A percentile compares a stretch with the other conserved stretches of the same genome.
phyloP scores from a whole-genome alignment of 768 basidiomycete species.

The Scleroderma citrinum region DNA sequence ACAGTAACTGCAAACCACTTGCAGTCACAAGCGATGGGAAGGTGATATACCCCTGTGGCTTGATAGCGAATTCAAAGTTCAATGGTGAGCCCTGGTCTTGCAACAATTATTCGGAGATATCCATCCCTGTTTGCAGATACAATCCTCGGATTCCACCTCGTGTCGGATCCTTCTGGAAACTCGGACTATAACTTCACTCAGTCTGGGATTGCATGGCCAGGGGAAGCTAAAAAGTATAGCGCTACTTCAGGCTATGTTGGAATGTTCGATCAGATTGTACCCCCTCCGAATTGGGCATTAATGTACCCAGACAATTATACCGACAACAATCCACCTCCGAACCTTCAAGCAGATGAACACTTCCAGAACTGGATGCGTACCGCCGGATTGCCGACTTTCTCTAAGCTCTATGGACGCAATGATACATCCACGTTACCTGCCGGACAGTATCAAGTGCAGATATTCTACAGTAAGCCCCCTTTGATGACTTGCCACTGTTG shows the following conservation, averaged over 20 bases:
- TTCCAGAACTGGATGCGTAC: conserved; percentile 99
- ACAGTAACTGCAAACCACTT: conserved; percentile 86
- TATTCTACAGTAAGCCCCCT: conserved; percentile 63
- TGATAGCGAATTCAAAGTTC: conserved; percentile 96
- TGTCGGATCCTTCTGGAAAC: conserved; percentile 34
- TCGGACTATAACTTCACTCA: conserved; percentile 67
- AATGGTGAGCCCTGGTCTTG: conserved; percentile 56
- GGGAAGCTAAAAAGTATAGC: conserved; percentile 87
- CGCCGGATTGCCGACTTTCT: conserved; percentile 93
- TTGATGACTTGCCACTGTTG: background rate
- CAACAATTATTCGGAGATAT: background rate
- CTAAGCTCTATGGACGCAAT: conserved; percentile 91
- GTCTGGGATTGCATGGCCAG: conserved; percentile 90
- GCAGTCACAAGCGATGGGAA: conserved; percentile 43
- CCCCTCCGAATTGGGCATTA: conserved; percentile 87
- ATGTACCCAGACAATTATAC: conserved; percentile 76
- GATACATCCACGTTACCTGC: conserved; percentile 64
- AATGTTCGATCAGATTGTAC: conserved; percentile 61
- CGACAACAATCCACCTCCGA: conserved; percentile 54
- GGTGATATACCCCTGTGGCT: conserved; percentile 88
- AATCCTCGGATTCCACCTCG: conserved; percentile 54
- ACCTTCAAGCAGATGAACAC: conserved; percentile 75
- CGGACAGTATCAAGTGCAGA: conserved; percentile 70
- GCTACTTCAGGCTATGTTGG: conserved; percentile 45
- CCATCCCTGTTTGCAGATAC: conserved; percentile 52